These are phyloP conservation scores for Talaromyces atroroseus DNA, from an alignment of 2,329 filamentous ascomycete species.

Conservation along the genomic window DNA sequence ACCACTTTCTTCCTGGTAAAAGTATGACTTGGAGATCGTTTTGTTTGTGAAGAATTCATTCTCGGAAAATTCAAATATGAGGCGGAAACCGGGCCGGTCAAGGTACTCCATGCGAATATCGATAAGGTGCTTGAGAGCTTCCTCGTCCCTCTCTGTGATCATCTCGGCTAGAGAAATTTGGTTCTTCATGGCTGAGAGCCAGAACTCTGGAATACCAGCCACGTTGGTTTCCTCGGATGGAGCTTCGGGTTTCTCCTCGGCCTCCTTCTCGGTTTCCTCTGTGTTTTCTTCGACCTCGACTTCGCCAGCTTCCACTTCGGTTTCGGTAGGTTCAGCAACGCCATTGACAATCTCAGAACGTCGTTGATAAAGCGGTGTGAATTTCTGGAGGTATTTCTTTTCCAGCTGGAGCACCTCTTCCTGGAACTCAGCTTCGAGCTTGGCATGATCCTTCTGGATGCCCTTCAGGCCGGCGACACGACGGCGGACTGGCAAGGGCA, in stretches of 20 bases:
- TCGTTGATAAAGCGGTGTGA: constrained; percentile 94
- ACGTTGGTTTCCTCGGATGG: constrained; percentile 45
- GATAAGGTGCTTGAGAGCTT: constrained; percentile 78
- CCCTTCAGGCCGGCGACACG: constrained; percentile 94
- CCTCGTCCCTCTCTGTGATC: constrained; percentile 96
- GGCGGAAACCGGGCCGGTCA: constrained; percentile 93
- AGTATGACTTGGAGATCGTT: constrained; percentile 95
- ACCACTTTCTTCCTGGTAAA: constrained; percentile 96
- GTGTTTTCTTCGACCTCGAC: constrained; percentile 68
- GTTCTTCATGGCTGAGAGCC: constrained; percentile 99
- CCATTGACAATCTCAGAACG: constrained; percentile 92
- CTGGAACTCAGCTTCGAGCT: constrained; percentile 97
- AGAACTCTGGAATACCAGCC: constrained; percentile 95
- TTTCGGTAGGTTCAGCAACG: constrained; percentile 73
- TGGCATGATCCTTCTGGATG: constrained; percentile 97
- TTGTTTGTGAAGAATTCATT: constrained; percentile 99
- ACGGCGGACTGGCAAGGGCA: constrained; percentile 81
- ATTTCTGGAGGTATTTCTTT: constrained; percentile 99
- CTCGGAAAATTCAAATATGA: constrained; percentile 93
- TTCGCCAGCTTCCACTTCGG: constrained; percentile 82
- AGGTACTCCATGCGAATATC: constrained; percentile 99
- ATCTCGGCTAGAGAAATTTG: constrained; percentile 94
- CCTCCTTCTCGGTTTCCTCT: constrained; percentile 55
- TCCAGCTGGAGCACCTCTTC: constrained; percentile 96
- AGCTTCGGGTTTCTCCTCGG: constrained; percentile 48